Percentiles rank a stretch among this genome's conserved stretches.
Evolutionary conservation across 805 yeast species (phyloP).

Genomic region (Saturnispora galanensis): DNA sequence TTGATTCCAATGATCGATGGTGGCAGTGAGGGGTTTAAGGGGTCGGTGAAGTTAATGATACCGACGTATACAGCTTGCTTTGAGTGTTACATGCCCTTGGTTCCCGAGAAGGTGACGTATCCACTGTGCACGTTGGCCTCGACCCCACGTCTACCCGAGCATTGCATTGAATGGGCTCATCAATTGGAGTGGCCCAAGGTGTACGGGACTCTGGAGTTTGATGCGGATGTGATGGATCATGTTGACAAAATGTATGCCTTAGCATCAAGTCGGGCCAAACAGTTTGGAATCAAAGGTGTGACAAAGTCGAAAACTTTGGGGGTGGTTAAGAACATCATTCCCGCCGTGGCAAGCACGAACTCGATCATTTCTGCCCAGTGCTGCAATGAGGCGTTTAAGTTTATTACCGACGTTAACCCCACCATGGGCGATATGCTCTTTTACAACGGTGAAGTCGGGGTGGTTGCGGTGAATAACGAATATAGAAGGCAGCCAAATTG

Average conservation of each 20-base stretch:
- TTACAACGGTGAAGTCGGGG: slow-evolving; percentile 76
- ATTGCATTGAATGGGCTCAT: slow-evolving; percentile 86
- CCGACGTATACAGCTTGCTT: slow-evolving; percentile 86
- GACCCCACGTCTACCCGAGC: slow-evolving; percentile 90
- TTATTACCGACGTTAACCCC: slow-evolving; percentile 63
- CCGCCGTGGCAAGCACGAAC: slow-evolving; percentile 90
- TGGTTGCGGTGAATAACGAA: slow-evolving; percentile 62
- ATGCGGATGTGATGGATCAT: slow-evolving; percentile 60
- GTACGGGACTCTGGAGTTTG: slow-evolving; percentile 40
- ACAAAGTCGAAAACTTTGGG: slow-evolving; percentile 68
- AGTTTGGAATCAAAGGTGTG: slow-evolving; percentile 66
- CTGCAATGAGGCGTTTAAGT: slow-evolving; percentile 76
- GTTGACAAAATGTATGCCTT: slow-evolving; percentile 50
- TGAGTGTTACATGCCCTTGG: slow-evolving; percentile 78
- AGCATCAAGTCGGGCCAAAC: slow-evolving; percentile 49
- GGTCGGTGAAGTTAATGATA: slow-evolving; percentile 78
- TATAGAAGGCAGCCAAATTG: slow-evolving; percentile 56
- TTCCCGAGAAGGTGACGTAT: slow-evolving; percentile 54
- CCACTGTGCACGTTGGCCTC: slow-evolving; percentile 94
- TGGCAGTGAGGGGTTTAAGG: slow-evolving; percentile 91
- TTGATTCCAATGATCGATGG: slow-evolving; percentile 78
- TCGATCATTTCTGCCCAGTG: slow-evolving; percentile 87
- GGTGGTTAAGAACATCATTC: slow-evolving; percentile 83
- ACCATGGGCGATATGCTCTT: slow-evolving; percentile 68
- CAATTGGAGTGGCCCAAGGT: slow-evolving; percentile 61